Conservation (phyloP, 2,329 filamentous ascomycete species). For the Beauveria asiatica region DNA sequence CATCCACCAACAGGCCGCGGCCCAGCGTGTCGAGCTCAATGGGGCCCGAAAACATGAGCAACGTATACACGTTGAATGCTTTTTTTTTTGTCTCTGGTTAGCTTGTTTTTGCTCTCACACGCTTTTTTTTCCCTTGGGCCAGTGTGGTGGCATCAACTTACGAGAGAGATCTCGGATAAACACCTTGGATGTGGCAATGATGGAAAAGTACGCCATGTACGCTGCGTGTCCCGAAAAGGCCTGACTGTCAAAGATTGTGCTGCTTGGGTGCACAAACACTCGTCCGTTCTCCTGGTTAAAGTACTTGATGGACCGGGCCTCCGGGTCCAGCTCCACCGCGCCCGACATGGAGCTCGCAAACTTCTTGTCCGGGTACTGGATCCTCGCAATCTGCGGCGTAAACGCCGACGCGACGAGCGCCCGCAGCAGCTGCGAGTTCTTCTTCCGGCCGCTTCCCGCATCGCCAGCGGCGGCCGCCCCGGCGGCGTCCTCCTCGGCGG, state of each 20-base stretch:
- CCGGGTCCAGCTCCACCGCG: conserved; percentile 85
- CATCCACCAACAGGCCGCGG: conserved; percentile 80
- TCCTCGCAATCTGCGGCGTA: conserved; percentile 80
- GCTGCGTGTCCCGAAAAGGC: conserved; percentile 64
- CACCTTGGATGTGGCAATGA: conserved; percentile 86
- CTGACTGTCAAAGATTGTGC: conserved; percentile 76
- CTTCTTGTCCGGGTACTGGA: conserved; percentile 92
- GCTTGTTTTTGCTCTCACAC: conserved; percentile 6
- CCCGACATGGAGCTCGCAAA: conserved; percentile 82
- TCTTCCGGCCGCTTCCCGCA: conserved; percentile 14
- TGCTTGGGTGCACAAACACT: conserved; percentile 88
- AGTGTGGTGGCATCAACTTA: conserved; percentile 35
- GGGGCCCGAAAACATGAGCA: conserved; percentile 79
- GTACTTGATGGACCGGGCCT: conserved; percentile 86
- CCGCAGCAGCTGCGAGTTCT: conserved; percentile 47
- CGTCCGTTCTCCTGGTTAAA: conserved; percentile 78
- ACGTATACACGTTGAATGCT: conserved; percentile 82
- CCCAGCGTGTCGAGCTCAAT: conserved; percentile 83
- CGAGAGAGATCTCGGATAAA: conserved; percentile 87
- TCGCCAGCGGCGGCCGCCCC: conserved; percentile 22
- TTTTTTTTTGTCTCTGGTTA: conserved; percentile 20
- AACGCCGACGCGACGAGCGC: conserved; percentile 67
- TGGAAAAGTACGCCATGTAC: conserved; percentile 84
- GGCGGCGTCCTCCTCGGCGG: conserved; percentile 17
- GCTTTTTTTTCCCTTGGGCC: background rate